phyloP scores from a whole-genome alignment of 2,329 filamentous ascomycete genomes.

The Colletotrichum sp. region DNA sequence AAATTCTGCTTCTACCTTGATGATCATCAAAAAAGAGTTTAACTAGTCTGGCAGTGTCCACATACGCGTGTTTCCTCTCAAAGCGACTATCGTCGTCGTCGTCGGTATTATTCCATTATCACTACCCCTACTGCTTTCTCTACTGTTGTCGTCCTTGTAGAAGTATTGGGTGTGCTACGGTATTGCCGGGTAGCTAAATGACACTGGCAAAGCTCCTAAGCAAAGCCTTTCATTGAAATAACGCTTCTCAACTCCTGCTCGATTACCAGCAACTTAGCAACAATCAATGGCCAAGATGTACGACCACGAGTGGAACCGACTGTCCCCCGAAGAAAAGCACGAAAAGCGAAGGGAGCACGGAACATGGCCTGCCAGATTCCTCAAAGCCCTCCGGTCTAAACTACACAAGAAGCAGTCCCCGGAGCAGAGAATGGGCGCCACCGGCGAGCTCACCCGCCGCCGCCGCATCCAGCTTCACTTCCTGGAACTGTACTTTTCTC shows the following conservation, averaged over 20 bases:
- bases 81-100: no score
- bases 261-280: not conserved
- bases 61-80: no score
- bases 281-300: not conserved
- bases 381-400: not conserved
- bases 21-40: not conserved
- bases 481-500: not conserved
- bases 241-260: not conserved
- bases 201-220: no score
- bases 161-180: no score
- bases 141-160: no score
- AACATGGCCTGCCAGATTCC: not conserved
- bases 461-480: not conserved
- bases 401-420: not conserved
- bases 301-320: not conserved
- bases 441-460: not conserved
- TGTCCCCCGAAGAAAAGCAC: rapidly evolving
- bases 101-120: no score
- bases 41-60: no score
- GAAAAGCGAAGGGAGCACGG: not conserved
- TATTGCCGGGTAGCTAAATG: no score
- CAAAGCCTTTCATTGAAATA: not conserved
- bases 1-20: not conserved
- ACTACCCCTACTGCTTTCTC: no score
- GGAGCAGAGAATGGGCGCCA: not conserved